Conservation (phyloP, 345 rosid species). For the Psidium guajava region DNA sequence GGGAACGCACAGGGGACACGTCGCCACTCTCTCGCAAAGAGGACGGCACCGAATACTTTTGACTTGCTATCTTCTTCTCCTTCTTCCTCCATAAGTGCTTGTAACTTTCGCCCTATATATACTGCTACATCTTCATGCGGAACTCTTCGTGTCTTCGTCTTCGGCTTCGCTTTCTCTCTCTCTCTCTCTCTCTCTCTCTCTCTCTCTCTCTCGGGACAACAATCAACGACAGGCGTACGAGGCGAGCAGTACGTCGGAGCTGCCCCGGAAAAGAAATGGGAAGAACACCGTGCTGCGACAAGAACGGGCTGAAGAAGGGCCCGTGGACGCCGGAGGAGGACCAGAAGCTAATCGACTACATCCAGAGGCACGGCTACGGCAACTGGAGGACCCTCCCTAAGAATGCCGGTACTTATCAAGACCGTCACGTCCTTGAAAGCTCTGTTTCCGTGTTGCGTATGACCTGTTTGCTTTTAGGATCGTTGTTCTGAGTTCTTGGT, state of each 20-base stretch:
- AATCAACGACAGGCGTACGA: not conserved
- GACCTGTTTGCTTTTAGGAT: not conserved
- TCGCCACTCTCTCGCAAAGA: slow-evolving; percentile 18
- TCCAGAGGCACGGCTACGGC: slow-evolving; percentile 70
- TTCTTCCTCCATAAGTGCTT: slow-evolving; percentile 11
- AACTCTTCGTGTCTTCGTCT: not conserved
- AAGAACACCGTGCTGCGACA: slow-evolving; percentile 80
- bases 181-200: no score
- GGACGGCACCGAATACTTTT: slow-evolving; percentile 94
- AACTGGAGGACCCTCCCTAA: slow-evolving; percentile 94
- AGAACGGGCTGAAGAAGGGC: slow-evolving; percentile 77
- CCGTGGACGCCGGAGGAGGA: slow-evolving; percentile 96
- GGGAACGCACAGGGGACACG: slow-evolving; percentile 34
- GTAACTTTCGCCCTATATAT: slow-evolving; percentile 7
- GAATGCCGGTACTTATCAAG: slow-evolving; percentile 51
- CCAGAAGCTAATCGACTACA: slow-evolving; percentile 51
- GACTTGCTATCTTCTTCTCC: slow-evolving; percentile 33
- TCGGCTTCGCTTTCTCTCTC: no score
- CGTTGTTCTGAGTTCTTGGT: not conserved
- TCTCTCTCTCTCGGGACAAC: slow-evolving; percentile 3
- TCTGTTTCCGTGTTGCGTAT: not conserved
- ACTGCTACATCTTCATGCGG: not conserved
- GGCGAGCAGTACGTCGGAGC: not conserved
- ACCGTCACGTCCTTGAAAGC: not conserved
- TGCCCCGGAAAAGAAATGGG: slow-evolving; percentile 33